phyloP scores from a whole-genome alignment of 2,329 filamentous ascomycete species.

The Aspergillus pseudonomiae region DNA sequence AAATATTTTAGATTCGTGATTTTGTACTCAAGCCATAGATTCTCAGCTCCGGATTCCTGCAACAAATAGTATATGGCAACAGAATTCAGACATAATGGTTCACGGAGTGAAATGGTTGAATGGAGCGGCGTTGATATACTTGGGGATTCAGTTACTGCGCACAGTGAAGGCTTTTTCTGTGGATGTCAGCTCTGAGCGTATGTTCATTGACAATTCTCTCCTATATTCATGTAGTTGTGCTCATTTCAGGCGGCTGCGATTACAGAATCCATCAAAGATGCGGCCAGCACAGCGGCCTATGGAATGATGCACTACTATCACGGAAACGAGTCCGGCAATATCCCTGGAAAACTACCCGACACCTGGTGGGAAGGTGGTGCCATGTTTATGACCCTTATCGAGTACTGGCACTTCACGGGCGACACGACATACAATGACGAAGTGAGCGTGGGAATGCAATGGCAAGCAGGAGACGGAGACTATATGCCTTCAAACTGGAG shows the following conservation, averaged over 20 bases:
- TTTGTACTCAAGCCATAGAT: neutral
- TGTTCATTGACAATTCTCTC: neutral
- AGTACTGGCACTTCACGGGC: conserved; percentile 71
- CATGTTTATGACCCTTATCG: conserved; percentile 69
- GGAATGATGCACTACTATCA: conserved; percentile 57
- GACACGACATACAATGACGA: conserved; percentile 65
- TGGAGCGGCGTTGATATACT: neutral
- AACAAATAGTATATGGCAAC: neutral
- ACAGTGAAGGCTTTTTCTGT: neutral
- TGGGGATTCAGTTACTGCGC: neutral
- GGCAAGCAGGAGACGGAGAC: conserved; percentile 40
- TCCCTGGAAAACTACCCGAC: conserved; percentile 63
- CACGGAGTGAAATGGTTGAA: neutral
- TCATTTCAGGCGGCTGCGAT: neutral
- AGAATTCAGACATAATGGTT: neutral
- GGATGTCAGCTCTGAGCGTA: conserved; percentile 2
- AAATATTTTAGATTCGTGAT: neutral
- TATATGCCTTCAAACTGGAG: conserved; percentile 44
- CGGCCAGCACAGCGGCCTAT: conserved; percentile 46
- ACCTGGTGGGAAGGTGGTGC: conserved; percentile 77
- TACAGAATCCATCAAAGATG: conserved; percentile 46
- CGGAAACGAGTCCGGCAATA: conserved; percentile 54
- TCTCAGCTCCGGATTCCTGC: neutral
- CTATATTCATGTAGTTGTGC: neutral
- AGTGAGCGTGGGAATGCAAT: conserved; percentile 47